Evolutionary conservation across 306 rosid species (phyloP), one percentile per base, ranked within the genome.

Genomic region (Rosa persica): DNA sequence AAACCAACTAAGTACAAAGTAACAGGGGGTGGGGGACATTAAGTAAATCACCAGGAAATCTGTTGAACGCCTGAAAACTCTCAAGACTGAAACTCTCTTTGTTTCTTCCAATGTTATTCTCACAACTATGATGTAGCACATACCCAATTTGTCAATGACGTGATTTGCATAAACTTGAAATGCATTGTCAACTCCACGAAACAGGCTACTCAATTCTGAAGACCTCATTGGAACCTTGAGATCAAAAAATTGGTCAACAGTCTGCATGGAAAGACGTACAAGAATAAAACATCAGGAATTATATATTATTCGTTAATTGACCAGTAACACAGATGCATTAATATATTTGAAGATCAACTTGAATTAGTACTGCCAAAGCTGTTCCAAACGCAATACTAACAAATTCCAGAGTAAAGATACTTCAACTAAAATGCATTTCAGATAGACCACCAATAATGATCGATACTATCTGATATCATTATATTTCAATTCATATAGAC

Each of bases 141-240:
- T 76, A 95, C 99, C 94, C 83, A 93, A 81, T 80, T 88, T 88
- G 74, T 86, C 89, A 84, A 87, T 89, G 78, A 88, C 93, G 62
- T 70, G 85, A 76, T 89, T 93, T 39, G 92, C 90, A 85, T 89
- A 95, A 47, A 85, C 91, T 82, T 95, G 99, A 88, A 93, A 93
- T 47, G 94, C 98, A 88, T 95, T 95, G 88, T 95, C 99, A 5
- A 95, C 87, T 72, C 99, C 99, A 39, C 99, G 97, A 81, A 91
- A 89, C 88, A 95, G 81, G 85, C 96, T 78, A 85, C 79, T 93
- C 86, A 95, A 77, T 81, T 95, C 99, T 74, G 98, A 78, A 83
- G 90, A 76, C 84, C 99, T 85, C 99, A 95, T 95, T 60, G 99
- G 99, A 82, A 95, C 99, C 85, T 95, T 93, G 58, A 91, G 92